phyloP scores from a whole-genome alignment of 768 basidiomycete genomes.

The Tylopilus rubrobrunneus region DNA sequence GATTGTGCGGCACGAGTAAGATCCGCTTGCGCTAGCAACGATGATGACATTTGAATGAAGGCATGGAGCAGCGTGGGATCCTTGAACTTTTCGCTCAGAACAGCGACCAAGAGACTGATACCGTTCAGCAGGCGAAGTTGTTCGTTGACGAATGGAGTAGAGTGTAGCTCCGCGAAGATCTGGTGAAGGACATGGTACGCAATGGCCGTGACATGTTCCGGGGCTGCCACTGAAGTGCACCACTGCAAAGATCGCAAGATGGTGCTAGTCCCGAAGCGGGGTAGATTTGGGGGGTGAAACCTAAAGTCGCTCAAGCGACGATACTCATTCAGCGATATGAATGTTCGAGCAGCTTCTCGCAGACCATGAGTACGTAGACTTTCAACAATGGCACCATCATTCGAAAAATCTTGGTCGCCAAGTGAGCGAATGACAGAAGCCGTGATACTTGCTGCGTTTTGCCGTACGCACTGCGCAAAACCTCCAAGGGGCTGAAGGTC shows the following conservation, averaged over 20 bases:
- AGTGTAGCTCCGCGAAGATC: constrained; percentile 63
- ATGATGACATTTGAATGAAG: constrained; percentile 62
- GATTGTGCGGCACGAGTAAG: constrained; percentile 68
- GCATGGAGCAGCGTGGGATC: constrained; percentile 61
- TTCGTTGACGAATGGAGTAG: constrained; percentile 75
- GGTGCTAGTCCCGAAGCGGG: constrained; percentile 46
- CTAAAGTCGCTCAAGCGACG: constrained; percentile 46
- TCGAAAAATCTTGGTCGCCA: constrained; percentile 62
- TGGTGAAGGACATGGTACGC: constrained; percentile 77
- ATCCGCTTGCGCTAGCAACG: constrained; percentile 65
- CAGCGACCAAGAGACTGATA: constrained; percentile 70
- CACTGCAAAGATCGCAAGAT: constrained; percentile 58
- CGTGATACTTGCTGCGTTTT: constrained; percentile 55
- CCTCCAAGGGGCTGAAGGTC: constrained; percentile 25
- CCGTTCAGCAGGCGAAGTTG: constrained; percentile 73
- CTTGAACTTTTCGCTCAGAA: constrained; percentile 50
- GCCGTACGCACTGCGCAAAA: constrained; percentile 35
- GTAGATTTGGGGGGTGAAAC: constrained; percentile 63
- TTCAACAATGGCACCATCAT: constrained; percentile 44
- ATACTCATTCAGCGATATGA: constrained; percentile 49
- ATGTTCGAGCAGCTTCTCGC: constrained; percentile 40
- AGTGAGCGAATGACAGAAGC: constrained; percentile 58
- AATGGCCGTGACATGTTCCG: constrained; percentile 48
- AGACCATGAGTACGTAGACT: constrained; percentile 38
- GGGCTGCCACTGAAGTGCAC: constrained; percentile 43